Evolutionary conservation across 805 yeast genomes (phyloP).

Genomic region (Metschnikowia arizonensis): DNA sequence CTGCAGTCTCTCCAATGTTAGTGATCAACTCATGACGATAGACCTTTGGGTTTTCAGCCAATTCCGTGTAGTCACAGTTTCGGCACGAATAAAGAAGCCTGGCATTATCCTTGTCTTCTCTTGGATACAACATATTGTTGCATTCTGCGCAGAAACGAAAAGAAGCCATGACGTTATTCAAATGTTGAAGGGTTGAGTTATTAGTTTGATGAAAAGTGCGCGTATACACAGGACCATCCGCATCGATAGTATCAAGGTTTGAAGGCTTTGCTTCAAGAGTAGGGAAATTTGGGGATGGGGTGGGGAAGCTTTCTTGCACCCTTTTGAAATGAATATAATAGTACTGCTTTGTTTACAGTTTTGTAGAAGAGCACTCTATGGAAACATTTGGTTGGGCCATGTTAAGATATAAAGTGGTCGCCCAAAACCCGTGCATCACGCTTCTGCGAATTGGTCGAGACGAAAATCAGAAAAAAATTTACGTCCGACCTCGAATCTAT

Average conservation of each 20-base stretch:
- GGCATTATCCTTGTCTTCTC: slow-evolving; percentile 81
- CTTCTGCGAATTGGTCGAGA: slow-evolving; percentile 6
- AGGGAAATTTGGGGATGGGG: neutral
- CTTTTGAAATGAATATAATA: too few species aligned
- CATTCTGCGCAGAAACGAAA: slow-evolving; percentile 95
- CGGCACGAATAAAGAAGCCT: slow-evolving; percentile 86
- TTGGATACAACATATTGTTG: slow-evolving; percentile 97
- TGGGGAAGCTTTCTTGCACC: too few species aligned
- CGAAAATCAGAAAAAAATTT: slow-evolving; percentile 11
- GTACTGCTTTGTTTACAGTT: too few species aligned
- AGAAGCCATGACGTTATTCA: slow-evolving; percentile 60
- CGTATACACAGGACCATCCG: slow-evolving; percentile 4
- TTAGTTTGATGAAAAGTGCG: slow-evolving; percentile 4
- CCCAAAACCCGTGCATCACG: slow-evolving; percentile 3
- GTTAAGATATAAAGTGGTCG: neutral
- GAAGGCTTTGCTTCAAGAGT: neutral
- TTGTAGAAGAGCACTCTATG: neutral
- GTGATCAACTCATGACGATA: slow-evolving; percentile 91
- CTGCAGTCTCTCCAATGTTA: slow-evolving; percentile 92
- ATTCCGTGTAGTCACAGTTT: slow-evolving; percentile 89
- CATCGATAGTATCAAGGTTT: neutral
- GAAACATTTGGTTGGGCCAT: neutral
- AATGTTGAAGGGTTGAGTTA: neutral
- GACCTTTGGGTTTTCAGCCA: slow-evolving; percentile 82
- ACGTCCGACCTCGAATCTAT: slow-evolving; percentile 9